Evolutionary conservation across 2,329 filamentous ascomycete genomes (phyloP).

Genomic region (Tolypocladium pustulatum): DNA sequence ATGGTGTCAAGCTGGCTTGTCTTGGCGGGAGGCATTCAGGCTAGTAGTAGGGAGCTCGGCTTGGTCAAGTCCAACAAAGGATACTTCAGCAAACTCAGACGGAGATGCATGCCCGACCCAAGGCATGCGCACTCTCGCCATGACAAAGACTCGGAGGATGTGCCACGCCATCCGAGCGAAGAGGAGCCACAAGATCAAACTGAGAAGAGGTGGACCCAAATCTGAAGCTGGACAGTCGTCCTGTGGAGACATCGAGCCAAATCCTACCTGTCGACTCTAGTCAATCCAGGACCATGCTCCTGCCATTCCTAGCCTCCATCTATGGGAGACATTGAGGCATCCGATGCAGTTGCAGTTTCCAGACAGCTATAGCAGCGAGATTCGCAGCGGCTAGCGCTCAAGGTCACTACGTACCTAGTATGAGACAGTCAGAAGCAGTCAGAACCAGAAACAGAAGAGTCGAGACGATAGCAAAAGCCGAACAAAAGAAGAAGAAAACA

Average conservation of each 20-base stretch:
- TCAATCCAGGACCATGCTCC: conserved; percentile 18
- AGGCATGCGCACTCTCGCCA: not conserved
- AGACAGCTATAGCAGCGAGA: conserved; percentile 40
- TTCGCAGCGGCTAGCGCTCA: conserved; percentile 49
- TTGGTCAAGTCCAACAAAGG: conserved; percentile 11
- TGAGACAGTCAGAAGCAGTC: conserved; percentile 24
- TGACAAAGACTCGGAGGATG: not conserved
- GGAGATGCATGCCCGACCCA: conserved; percentile 3
- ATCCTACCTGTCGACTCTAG: conserved; percentile 18
- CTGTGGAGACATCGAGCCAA: conserved; percentile 18
- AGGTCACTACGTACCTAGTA: conserved; percentile 59
- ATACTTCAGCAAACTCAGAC: conserved; percentile 8
- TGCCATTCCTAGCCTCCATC: conserved; percentile 36
- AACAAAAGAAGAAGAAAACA: conserved; percentile 10
- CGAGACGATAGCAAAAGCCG: conserved; percentile 65
- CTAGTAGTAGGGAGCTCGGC: conserved; percentile 11
- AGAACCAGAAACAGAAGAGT: conserved; percentile 19
- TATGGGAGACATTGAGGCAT: conserved; percentile 33
- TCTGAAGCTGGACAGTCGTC: conserved; percentile 7
- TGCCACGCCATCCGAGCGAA: not conserved
- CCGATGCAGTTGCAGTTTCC: conserved; percentile 28
- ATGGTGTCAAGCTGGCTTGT: conserved; percentile 1
- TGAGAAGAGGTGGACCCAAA: conserved; percentile 1
- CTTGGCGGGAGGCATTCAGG: conserved; percentile 16
- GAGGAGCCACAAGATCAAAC: not conserved